These are phyloP conservation scores for Citrus medica DNA, from an alignment of 345 rosid genomes.

Conservation along the genomic window DNA sequence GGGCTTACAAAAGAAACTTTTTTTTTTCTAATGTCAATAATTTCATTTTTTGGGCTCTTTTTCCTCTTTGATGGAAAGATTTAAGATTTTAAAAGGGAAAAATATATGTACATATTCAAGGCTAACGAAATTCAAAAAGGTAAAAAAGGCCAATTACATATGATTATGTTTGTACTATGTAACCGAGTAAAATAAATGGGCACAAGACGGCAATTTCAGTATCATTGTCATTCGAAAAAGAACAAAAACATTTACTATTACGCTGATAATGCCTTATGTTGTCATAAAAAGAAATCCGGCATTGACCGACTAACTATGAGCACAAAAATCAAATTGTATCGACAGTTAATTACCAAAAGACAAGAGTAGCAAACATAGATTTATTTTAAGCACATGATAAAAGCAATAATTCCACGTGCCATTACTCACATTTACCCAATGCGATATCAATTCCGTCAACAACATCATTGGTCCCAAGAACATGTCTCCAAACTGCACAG, in stretches of 20 bases:
- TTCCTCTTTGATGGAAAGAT: no score
- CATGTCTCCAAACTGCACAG: slow-evolving; percentile 87
- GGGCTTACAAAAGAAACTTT: no score
- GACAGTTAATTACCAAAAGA: not conserved
- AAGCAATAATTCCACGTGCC: not conserved
- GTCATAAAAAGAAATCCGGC: not conserved
- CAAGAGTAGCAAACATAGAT: not conserved
- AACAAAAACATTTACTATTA: not conserved
- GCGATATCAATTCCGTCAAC: slow-evolving; percentile 77
- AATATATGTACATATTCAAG: not conserved
- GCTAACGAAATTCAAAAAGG: not conserved
- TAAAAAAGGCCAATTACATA: not conserved
- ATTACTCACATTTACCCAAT: slow-evolving; percentile 86
- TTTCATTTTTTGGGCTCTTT: no score
- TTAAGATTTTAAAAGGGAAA: not conserved
- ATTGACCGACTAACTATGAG: not conserved
- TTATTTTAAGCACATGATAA: not conserved
- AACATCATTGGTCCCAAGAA: slow-evolving; percentile 65
- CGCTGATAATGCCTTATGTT: not conserved
- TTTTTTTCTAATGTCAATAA: no score
- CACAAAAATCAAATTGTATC: not conserved
- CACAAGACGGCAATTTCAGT: not conserved
- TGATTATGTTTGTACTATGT: not conserved
- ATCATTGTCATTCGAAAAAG: not conserved
- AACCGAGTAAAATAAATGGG: not conserved